Percentiles rank a stretch among this genome's conserved stretches.
phyloP scores from a whole-genome alignment of 2,329 filamentous ascomycete genomes.

The Fusarium luffae region DNA sequence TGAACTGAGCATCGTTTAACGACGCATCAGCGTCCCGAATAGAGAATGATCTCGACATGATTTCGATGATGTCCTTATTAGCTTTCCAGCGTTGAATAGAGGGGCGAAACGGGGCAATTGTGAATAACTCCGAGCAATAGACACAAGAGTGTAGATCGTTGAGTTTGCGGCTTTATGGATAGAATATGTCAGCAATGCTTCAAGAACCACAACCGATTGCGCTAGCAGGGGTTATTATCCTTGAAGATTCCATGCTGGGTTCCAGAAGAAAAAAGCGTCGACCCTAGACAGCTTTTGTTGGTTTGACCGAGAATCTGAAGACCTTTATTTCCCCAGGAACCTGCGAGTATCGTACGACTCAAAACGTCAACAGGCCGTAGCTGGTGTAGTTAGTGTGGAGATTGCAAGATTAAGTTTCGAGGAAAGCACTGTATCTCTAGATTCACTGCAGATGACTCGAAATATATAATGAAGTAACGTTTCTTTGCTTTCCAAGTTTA shows the following conservation, averaged over 20 bases:
- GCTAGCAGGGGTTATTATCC: slow-evolving; percentile 42
- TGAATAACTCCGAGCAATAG: background rate
- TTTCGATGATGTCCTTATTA: background rate
- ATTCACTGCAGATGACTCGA: background rate
- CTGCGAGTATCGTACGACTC: background rate
- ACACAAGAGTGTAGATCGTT: background rate
- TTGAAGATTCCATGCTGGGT: slow-evolving; percentile 17
- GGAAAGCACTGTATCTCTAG: background rate
- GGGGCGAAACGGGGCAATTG: background rate
- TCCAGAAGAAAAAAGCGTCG: slow-evolving; percentile 22
- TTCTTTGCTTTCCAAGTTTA: background rate
- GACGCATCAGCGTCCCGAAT: slow-evolving; percentile 40
- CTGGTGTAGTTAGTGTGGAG: background rate
- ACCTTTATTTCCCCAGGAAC: background rate
- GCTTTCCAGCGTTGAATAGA: background rate
- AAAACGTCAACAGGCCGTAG: background rate
- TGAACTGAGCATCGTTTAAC: slow-evolving; percentile 46
- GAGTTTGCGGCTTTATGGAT: slow-evolving; percentile 11
- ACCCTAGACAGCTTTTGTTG: slow-evolving; percentile 2
- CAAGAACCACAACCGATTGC: slow-evolving; percentile 19
- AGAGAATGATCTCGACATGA: slow-evolving; percentile 37
- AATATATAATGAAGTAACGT: background rate
- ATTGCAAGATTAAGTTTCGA: background rate
- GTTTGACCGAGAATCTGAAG: slow-evolving; percentile 9
- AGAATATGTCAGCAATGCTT: slow-evolving; percentile 17